These are phyloP conservation scores for Xylaria hypoxylon DNA, from an alignment of 2,329 filamentous ascomycete species.

Conservation along the genomic window DNA sequence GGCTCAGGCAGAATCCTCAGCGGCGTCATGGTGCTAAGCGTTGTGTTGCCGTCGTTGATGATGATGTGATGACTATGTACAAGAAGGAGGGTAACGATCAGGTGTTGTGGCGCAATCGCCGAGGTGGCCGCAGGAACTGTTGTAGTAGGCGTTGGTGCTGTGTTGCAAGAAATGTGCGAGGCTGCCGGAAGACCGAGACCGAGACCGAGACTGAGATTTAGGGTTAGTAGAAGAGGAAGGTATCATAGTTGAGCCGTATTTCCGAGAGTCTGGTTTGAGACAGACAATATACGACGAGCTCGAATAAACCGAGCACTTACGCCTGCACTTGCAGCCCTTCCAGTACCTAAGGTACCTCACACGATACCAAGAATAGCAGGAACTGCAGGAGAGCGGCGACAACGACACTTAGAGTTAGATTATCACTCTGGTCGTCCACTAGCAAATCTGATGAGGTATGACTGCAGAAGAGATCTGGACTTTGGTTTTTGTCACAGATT, in stretches of 20 bases:
- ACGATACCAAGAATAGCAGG: no score
- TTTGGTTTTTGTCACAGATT: no score
- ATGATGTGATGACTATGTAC: not conserved
- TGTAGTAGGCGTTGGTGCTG: not conserved
- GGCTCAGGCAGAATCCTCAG: constrained; percentile 19
- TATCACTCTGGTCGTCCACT: no score
- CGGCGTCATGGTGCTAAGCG: constrained; percentile 1
- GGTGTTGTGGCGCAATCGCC: not conserved
- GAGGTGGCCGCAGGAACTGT: not conserved
- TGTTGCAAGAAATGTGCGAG: not conserved
- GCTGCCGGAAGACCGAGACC: not conserved
- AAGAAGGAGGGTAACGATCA: not conserved
- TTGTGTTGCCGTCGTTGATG: not conserved
- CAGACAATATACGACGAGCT: not conserved
- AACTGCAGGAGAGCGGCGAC: no score
- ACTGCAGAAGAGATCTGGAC: no score
- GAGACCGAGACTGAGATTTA: not conserved
- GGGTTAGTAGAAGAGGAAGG: not conserved
- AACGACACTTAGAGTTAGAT: no score
- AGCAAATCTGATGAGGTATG: no score
- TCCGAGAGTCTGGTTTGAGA: not conserved
- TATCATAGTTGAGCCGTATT: not conserved
- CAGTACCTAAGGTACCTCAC: no score
- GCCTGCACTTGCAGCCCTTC: not conserved
- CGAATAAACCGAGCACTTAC: not conserved